phyloP scores from a whole-genome alignment of 257 asterid genomes.

The Rauvolfia tetraphylla region DNA sequence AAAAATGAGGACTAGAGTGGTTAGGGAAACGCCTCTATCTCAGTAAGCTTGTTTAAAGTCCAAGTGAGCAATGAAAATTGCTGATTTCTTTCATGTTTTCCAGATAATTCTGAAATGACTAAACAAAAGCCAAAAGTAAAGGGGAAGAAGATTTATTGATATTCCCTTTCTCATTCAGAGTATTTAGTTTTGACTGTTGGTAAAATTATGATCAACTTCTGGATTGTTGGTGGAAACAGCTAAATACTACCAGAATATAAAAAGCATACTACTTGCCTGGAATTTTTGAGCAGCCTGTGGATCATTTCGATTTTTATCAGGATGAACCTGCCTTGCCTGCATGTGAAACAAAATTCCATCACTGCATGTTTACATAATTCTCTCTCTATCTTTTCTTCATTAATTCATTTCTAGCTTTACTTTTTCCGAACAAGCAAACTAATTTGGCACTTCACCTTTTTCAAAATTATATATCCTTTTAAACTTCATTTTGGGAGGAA shows the following conservation, averaged over 20 bases:
- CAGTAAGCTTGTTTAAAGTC: background rate
- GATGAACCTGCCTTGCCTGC: conserved; percentile 93
- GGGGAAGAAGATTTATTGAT: background rate
- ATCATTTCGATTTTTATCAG: conserved; percentile 83
- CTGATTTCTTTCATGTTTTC: background rate
- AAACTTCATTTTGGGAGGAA: background rate
- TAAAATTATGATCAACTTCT: background rate
- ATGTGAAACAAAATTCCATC: background rate
- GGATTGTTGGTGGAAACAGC: background rate
- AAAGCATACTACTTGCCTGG: conserved; percentile 47
- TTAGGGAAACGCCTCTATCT: background rate
- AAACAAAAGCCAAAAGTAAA: background rate
- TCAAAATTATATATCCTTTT: background rate
- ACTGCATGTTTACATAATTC: background rate
- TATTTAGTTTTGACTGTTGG: background rate
- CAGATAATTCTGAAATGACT: background rate
- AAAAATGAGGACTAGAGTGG: background rate
- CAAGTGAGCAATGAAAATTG: background rate
- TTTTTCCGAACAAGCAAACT: too few relatives aligned
- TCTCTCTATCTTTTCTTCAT: background rate
- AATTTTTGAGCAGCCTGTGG: conserved; percentile 85
- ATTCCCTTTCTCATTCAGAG: too few relatives aligned
- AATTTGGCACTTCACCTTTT: background rate
- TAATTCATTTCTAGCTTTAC: background rate
- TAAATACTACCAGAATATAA: background rate